Evolutionary conservation across 768 basidiomycete genomes (phyloP).

Genomic region (Gloeophyllum trabeum): DNA sequence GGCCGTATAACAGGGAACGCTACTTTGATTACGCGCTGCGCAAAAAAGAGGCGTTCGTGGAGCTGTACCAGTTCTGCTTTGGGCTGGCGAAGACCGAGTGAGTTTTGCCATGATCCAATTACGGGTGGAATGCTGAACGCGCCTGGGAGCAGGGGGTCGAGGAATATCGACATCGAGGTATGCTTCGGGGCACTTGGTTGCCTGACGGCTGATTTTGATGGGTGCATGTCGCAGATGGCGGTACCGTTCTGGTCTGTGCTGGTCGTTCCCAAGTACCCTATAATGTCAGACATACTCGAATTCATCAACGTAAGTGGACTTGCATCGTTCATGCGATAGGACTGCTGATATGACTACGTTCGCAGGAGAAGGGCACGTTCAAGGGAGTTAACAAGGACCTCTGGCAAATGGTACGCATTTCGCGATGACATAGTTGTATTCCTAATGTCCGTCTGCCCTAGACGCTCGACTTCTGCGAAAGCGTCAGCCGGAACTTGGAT

Average conservation of each 20-base stretch:
- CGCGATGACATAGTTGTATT: background rate
- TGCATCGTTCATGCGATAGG: too few relatives aligned
- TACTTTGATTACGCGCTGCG: slow-evolving; percentile 41
- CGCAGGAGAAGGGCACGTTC: slow-evolving; percentile 40
- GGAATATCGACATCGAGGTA: slow-evolving; percentile 79
- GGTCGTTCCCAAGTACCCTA: slow-evolving; percentile 51
- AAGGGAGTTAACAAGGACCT: slow-evolving; percentile 78
- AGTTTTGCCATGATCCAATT: slow-evolving; percentile 16
- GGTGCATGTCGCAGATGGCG: slow-evolving; percentile 31
- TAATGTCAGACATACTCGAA: slow-evolving; percentile 51
- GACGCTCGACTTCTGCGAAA: slow-evolving; percentile 70
- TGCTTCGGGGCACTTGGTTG: too few relatives aligned
- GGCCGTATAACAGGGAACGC: slow-evolving; percentile 39
- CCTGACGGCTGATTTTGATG: background rate
- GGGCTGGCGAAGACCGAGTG: slow-evolving; percentile 60
- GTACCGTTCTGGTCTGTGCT: slow-evolving; percentile 69
- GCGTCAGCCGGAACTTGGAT: slow-evolving; percentile 43
- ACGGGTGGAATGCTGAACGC: slow-evolving; percentile 5
- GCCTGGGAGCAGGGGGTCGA: slow-evolving; percentile 25
- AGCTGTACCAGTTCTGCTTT: slow-evolving; percentile 67
- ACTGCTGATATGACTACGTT: too few relatives aligned
- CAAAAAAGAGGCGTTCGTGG: slow-evolving; percentile 40
- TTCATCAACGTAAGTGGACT: slow-evolving; percentile 56
- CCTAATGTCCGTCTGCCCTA: slow-evolving; percentile 14
- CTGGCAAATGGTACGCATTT: slow-evolving; percentile 63